phyloP scores from a whole-genome alignment of 805 yeast genomes.

The Peterozyma xylosa region DNA sequence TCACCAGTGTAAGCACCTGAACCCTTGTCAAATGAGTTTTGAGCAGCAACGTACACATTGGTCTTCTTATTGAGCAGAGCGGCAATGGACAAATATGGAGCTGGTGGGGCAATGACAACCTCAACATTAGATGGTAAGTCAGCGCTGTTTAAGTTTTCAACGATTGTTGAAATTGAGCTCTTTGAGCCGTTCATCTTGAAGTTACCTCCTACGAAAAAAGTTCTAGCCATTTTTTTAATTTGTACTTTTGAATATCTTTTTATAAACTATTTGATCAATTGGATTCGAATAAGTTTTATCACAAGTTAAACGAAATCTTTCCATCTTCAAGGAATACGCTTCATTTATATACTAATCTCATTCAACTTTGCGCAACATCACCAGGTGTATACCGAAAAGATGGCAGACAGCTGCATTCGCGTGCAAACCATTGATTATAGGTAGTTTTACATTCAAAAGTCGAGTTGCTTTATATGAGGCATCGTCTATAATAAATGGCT shows the following conservation, averaged over 20 bases:
- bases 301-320: no score
- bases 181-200: conserved; percentile 97
- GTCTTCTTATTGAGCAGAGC: conserved; percentile 58
- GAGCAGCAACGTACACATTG: conserved; percentile 80
- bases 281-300: not conserved
- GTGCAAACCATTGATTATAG: no score
- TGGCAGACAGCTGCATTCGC: no score
- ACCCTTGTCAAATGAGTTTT: conserved; percentile 80
- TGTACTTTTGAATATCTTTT: conserved; percentile 6
- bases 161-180: conserved; percentile 75
- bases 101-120: conserved; percentile 95
- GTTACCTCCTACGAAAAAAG: conserved; percentile 98
- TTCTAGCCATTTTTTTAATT: conserved; percentile 49
- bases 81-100: conserved; percentile 81
- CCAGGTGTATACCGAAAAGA: no score
- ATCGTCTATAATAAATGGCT: no score
- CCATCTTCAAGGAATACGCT: no score
- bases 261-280: not conserved
- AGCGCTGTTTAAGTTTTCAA: conserved; percentile 75
- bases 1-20: conserved; percentile 99
- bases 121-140: conserved; percentile 71
- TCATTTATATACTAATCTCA: no score
- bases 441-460: no score
- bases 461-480: no score
- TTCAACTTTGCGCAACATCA: no score